A percentile compares a stretch with the other conserved stretches of the same genome.
Conservation (phyloP, 2,329 filamentous ascomycete species). For the Phyllosticta citribraziliensis region DNA sequence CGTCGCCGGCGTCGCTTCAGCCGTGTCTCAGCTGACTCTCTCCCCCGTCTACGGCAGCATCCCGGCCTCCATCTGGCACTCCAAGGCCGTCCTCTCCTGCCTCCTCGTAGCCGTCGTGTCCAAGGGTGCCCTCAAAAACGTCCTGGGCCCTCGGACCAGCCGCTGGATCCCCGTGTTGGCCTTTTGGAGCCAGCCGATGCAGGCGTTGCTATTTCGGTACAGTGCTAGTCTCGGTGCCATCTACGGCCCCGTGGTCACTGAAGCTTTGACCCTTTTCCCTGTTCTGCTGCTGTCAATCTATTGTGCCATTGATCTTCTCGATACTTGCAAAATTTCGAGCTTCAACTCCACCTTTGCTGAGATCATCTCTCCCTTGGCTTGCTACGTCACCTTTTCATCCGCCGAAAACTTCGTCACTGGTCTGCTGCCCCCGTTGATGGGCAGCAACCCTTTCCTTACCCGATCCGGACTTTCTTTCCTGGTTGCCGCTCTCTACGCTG, state of each 20-base stretch:
- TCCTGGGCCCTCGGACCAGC: slow-evolving; percentile 14
- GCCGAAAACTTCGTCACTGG: slow-evolving; percentile 32
- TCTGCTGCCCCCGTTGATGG: slow-evolving; percentile 43
- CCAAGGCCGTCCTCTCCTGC: slow-evolving; percentile 52
- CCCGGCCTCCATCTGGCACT: slow-evolving; percentile 63
- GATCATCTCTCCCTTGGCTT: slow-evolving; percentile 48
- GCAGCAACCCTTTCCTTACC: slow-evolving; percentile 54
- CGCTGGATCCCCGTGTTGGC: slow-evolving; percentile 62
- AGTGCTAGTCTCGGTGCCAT: slow-evolving; percentile 50
- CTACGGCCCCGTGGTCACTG: slow-evolving; percentile 66
- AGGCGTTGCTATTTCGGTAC: slow-evolving; percentile 59
- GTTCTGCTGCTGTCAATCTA: slow-evolving; percentile 32
- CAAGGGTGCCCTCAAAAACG: slow-evolving; percentile 47
- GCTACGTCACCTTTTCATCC: slow-evolving; percentile 54
- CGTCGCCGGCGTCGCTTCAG: slow-evolving; percentile 55
- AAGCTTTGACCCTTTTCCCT: slow-evolving; percentile 58
- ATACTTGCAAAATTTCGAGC: slow-evolving; percentile 43
- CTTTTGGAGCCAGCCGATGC: slow-evolving; percentile 62
- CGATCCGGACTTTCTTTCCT: slow-evolving; percentile 63
- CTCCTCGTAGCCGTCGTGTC: slow-evolving; percentile 64
- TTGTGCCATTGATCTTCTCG: slow-evolving; percentile 43
- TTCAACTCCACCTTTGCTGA: slow-evolving; percentile 52
- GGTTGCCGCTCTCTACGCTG: slow-evolving; percentile 54
- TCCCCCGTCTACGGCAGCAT: slow-evolving; percentile 85
- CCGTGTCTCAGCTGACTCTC: slow-evolving; percentile 64